Evolutionary conservation across 2,329 filamentous ascomycete species (phyloP), one percentile per base, ranked within the genome.

Genomic region (Amauroascus niger): DNA sequence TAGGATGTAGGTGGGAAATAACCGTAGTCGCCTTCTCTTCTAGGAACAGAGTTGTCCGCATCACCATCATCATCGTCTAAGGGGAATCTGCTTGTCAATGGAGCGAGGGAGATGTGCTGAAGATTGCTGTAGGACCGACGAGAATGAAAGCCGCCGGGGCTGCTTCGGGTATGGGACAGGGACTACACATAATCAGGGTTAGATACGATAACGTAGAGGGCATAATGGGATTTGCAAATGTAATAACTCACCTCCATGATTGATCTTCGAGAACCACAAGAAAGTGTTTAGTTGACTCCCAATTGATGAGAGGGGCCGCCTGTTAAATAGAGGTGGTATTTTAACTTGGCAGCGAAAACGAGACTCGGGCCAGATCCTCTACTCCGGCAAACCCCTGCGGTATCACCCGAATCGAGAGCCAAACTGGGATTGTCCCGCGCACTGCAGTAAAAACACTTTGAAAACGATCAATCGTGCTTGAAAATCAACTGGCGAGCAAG

Each of bases 91-190:
- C 75, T 71, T 52, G 75, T 78, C 53, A 83, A 71, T 37, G 80
- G 80, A 60, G 79, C 78, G n/a, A 83, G 73, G 41, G 80, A 81
- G 57, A 82, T 73, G 61, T 80, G 75, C 60, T 77, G 70, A 50
- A 83, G 73, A 57, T 80, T 80, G 47, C 78, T 78, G 60, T 79
- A 78, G 48, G 79, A 82, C 54, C 80, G 79, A 47, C 76, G 75
- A 41, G 68, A 70, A 30, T 64, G 65, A 58, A 70, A 70, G 63
- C 61, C 57, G 30, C 60, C 59, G 22, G 63, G 64, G 33, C 57
- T 54, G 33, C 61, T 61, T 37, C 58, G 59, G 16, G 56, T 49
- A 63, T 67, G 57, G 6, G 58, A 44, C 46, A 53, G 33, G 13
- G 57, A 44, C 54, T 58, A 39, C n/a, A 14, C n/a, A 11, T 22